Evolutionary conservation across 2,329 filamentous ascomycete genomes (phyloP).

Genomic region (Verticillium klebahnii): DNA sequence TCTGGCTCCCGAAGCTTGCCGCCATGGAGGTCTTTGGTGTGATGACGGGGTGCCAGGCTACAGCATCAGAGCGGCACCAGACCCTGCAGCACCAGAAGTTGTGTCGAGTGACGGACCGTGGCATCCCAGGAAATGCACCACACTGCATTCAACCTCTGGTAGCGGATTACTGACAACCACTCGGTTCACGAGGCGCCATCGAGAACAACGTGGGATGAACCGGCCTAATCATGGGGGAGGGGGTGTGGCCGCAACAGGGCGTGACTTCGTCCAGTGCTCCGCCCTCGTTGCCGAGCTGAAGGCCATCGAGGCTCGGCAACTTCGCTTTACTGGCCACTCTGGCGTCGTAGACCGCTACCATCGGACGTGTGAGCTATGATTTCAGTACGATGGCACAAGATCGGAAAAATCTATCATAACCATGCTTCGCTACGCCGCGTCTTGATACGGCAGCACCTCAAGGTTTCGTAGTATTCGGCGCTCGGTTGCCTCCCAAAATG

Average conservation of each 20-base stretch:
- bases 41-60: neutral
- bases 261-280: neutral
- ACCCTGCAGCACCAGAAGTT: neutral
- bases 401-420: too few species aligned
- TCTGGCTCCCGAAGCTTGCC: neutral
- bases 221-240: neutral
- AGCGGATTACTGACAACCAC: neutral
- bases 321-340: too few species aligned
- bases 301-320: too few species aligned
- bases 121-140: neutral
- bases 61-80: neutral
- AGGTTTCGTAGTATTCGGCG: too few species aligned
- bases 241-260: neutral
- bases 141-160: neutral
- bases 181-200: neutral
- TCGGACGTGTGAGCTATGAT: too few species aligned
- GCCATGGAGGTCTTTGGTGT: neutral
- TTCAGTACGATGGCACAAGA: too few species aligned
- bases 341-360: too few species aligned
- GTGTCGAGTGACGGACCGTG: too few species aligned
- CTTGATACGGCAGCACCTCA: too few species aligned
- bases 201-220: neutral
- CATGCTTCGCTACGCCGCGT: too few species aligned
- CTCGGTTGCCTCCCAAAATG: too few species aligned
- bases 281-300: too few species aligned